Percentiles rank a stretch among this genome's conserved stretches.
phyloP scores from a whole-genome alignment of 495 filamentous ascomycete species.

The Haplographium delicatum region DNA sequence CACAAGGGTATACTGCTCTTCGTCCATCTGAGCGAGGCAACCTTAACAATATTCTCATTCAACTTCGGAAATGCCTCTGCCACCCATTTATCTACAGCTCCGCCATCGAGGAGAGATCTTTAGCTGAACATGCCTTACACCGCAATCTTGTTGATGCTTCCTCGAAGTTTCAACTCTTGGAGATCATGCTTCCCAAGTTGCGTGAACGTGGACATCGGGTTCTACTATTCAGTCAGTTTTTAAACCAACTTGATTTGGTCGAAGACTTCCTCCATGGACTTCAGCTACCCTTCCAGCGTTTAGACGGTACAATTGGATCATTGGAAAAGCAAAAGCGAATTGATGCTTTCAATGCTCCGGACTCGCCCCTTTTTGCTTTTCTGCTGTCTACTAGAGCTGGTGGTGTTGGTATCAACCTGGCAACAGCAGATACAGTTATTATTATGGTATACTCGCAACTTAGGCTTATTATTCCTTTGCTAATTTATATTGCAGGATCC shows the following conservation, averaged over 20 bases:
- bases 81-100: conserved; percentile 92
- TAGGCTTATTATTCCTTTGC: background rate
- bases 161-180: conserved; percentile 80
- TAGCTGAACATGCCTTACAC: conserved; percentile 48
- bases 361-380: conserved; percentile 81
- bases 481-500: conserved; percentile 52
- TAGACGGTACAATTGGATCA: conserved; percentile 77
- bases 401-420: conserved; percentile 95
- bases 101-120: conserved; percentile 75
- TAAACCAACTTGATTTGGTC: conserved; percentile 79
- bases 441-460: conserved; percentile 51
- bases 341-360: conserved; percentile 83
- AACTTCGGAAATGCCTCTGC: conserved; percentile 89
- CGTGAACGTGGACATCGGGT: conserved; percentile 86
- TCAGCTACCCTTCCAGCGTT: conserved; percentile 63
- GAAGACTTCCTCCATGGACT: conserved; percentile 84
- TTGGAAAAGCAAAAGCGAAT: conserved; percentile 91
- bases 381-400: conserved; percentile 89
- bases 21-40: conserved; percentile 67
- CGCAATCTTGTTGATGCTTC: conserved; percentile 87
- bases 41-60: conserved; percentile 90
- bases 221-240: conserved; percentile 93
- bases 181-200: conserved; percentile 86
- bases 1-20: conserved; percentile 46
- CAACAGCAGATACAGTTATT: conserved; percentile 95